A percentile compares a stretch with the other conserved stretches of the same genome.
Conservation (phyloP, 2,329 filamentous ascomycete genomes). For the Daldinia sp. region DNA sequence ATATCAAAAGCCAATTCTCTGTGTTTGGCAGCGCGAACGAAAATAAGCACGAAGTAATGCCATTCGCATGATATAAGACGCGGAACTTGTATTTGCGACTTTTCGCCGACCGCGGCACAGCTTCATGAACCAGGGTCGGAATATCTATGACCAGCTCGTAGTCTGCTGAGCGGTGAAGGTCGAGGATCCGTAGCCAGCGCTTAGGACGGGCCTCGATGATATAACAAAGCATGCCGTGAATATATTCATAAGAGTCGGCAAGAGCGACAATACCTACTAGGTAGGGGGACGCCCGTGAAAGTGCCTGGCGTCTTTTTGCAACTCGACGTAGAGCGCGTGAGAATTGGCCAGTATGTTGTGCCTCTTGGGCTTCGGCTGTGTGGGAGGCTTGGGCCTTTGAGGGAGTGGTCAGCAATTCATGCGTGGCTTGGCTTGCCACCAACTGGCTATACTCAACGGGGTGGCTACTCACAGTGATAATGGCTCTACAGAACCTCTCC, state of each 20-base stretch:
- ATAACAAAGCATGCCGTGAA: slow-evolving; percentile 74
- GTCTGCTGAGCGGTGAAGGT: slow-evolving; percentile 63
- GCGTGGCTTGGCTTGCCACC: slow-evolving; percentile 36
- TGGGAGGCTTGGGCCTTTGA: slow-evolving; percentile 52
- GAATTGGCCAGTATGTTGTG: slow-evolving; percentile 54
- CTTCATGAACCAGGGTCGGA: slow-evolving; percentile 55
- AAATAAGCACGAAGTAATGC: slow-evolving; percentile 69
- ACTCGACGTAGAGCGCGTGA: slow-evolving; percentile 68
- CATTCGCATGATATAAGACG: slow-evolving; percentile 68
- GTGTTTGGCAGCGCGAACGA: slow-evolving; percentile 55
- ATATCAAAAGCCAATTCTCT: slow-evolving; percentile 66
- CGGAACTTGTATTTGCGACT: slow-evolving; percentile 61
- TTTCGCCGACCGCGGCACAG: slow-evolving; percentile 53
- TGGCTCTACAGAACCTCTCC: slow-evolving; percentile 67
- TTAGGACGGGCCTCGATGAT: slow-evolving; percentile 58
- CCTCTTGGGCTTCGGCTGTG: slow-evolving; percentile 52
- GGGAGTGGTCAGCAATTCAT: slow-evolving; percentile 45
- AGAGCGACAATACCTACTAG: slow-evolving; percentile 69
- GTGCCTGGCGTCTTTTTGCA: slow-evolving; percentile 70
- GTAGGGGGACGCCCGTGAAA: slow-evolving; percentile 72
- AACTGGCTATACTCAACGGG: not conserved
- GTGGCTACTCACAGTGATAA: slow-evolving; percentile 64
- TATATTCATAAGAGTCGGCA: slow-evolving; percentile 72
- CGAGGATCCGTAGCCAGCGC: slow-evolving; percentile 66
- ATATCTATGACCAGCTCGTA: slow-evolving; percentile 70